Evolutionary conservation across 768 basidiomycete species (phyloP).

Genomic region (Sporobolomyces pararoseus): DNA sequence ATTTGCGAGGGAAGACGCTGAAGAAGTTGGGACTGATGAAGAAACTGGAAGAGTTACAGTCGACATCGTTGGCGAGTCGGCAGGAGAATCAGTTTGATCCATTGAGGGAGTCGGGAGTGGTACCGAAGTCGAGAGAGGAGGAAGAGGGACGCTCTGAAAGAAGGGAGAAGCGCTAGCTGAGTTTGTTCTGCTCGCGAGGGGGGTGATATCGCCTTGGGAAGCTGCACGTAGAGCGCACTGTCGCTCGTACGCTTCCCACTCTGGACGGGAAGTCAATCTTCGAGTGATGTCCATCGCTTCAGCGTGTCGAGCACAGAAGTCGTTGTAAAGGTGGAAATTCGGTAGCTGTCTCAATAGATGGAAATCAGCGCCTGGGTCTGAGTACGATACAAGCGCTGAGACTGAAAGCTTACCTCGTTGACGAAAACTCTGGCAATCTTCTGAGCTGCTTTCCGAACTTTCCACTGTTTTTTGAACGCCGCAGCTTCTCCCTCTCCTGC

Average conservation of each 20-base stretch:
- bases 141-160: constrained; percentile 18
- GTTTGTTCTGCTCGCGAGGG: background rate
- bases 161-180: constrained; percentile 15
- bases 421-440: constrained; percentile 19
- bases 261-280: constrained; percentile 60
- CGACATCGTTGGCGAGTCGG: constrained; percentile 5
- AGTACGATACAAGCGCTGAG: background rate
- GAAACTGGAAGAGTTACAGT: constrained; percentile 51
- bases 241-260: constrained; percentile 82
- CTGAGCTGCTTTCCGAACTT: constrained; percentile 12
- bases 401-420: constrained; percentile 54
- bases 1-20: constrained; percentile 27
- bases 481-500: background rate
- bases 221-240: constrained; percentile 58
- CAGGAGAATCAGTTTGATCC: constrained; percentile 1
- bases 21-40: constrained; percentile 24
- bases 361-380: constrained; percentile 49
- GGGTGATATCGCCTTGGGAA: constrained; percentile 46
- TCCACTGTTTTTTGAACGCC: background rate
- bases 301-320: constrained; percentile 80
- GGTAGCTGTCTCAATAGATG: background rate
- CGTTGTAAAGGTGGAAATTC: constrained; percentile 71
- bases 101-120: constrained; percentile 36
- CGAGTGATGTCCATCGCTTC: constrained; percentile 74
- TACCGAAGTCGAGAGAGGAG: constrained; percentile 1